These are phyloP conservation scores for Vachellia collinsii DNA, from an alignment of 306 rosid genomes.

Conservation along the genomic window DNA sequence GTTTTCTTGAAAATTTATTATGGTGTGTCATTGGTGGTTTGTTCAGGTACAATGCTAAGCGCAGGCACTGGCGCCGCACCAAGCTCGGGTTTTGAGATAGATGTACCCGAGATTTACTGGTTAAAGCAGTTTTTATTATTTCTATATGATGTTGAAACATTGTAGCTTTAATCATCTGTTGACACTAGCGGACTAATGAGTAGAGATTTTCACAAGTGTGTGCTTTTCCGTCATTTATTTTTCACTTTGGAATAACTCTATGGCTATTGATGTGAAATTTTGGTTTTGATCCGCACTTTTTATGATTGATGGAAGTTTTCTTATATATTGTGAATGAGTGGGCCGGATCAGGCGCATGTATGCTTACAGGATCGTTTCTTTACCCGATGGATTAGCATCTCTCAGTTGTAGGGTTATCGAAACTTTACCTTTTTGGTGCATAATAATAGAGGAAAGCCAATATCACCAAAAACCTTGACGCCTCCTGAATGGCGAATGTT, in stretches of 20 bases:
- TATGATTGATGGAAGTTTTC: neutral
- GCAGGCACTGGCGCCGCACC: constrained; percentile 97
- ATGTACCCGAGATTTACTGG: neutral
- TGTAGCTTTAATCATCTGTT: constrained; percentile 26
- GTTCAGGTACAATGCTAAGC: constrained; percentile 79
- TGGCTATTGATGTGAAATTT: neutral
- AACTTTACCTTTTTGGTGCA: neutral
- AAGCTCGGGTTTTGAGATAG: constrained; percentile 77
- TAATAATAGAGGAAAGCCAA: neutral
- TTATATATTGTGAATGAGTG: neutral
- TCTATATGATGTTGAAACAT: neutral
- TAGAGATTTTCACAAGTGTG: constrained; percentile 19
- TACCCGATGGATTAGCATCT: neutral
- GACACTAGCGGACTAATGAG: constrained; percentile 4
- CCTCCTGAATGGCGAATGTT: neutral
- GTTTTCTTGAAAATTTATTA: neutral
- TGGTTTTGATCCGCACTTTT: neutral
- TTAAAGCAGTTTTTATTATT: constrained; percentile 10
- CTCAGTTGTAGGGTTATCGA: neutral
- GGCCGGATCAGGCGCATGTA: no score
- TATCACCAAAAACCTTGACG: neutral
- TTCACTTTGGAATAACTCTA: neutral
- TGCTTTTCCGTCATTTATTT: neutral
- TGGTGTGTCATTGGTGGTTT: neutral
- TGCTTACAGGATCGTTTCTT: neutral